Conservation (phyloP, 192 early-diverging fungal species). For the Rhizoclosmatium globosum region DNA sequence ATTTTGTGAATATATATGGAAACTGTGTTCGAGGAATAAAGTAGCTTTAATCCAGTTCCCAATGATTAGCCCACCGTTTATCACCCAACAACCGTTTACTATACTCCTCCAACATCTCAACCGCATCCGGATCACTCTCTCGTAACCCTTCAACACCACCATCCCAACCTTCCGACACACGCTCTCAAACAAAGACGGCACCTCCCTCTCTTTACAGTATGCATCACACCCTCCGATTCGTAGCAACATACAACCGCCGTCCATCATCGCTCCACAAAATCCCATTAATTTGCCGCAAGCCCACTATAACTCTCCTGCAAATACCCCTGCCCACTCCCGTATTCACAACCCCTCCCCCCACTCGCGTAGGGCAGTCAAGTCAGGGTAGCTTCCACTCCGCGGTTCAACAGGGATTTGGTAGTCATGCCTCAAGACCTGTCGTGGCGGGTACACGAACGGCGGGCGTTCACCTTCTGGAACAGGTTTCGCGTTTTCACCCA, state of each 20-base stretch:
- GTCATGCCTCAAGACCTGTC: conserved; percentile 24
- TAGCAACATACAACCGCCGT: conserved; percentile 12
- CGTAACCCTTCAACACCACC: background rate
- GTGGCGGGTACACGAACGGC: conserved; percentile 15
- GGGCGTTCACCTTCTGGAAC: background rate
- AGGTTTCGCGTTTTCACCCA: background rate
- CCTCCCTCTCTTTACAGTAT: background rate
- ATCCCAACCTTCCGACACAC: conserved; percentile 17
- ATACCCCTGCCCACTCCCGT: background rate
- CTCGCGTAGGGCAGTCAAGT: background rate
- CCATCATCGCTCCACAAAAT: conserved; percentile 34
- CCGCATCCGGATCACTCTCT: background rate
- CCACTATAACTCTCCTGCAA: conserved; percentile 13
- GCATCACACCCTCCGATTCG: conserved; percentile 24
- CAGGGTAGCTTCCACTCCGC: conserved; percentile 5
- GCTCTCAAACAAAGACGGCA: background rate
- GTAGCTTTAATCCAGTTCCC: background rate
- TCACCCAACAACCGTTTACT: background rate
- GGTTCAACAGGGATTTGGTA: conserved; percentile 24
- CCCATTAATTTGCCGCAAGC: conserved; percentile 14
- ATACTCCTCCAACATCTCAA: background rate
- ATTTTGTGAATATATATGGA: too few species aligned
- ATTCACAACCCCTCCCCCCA: background rate
- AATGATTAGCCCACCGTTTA: conserved; percentile 19
- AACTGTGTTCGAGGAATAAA: too few species aligned